A percentile compares a stretch with the other conserved stretches of the same genome.
phyloP scores from a whole-genome alignment of 2,329 filamentous ascomycete genomes.

The Gliomastix tumulicola region DNA sequence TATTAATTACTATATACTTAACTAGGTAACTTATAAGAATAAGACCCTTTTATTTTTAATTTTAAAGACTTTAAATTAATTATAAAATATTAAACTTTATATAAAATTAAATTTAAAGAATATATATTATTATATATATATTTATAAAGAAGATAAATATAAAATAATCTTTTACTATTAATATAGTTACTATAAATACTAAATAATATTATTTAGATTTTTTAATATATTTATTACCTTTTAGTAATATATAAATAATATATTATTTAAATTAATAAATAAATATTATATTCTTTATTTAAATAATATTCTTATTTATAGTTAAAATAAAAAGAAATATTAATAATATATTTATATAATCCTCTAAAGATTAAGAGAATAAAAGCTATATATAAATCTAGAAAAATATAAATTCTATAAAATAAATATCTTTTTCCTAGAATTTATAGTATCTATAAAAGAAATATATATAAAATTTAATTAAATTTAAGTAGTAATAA shows the following conservation, averaged over 20 bases:
- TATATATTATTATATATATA: too few species aligned
- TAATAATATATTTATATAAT: not conserved
- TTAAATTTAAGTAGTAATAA: not conserved
- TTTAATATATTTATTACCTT: not conserved
- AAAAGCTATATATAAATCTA: not conserved
- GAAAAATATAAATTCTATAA: not conserved
- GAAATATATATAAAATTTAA: not conserved
- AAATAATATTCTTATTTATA: not conserved
- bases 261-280: not conserved
- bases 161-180: too few species aligned
- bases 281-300: not conserved
- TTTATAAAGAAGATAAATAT: too few species aligned
- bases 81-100: too few species aligned
- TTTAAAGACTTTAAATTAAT: too few species aligned
- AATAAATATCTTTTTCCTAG: not conserved
- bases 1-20: too few species aligned
- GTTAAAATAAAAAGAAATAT: not conserved
- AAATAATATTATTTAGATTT: too few species aligned
- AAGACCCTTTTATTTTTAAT: too few species aligned
- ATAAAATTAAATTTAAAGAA: too few species aligned
- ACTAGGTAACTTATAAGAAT: too few species aligned
- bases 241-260: not conserved
- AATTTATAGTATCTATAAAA: not conserved
- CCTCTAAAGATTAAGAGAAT: too few species aligned
- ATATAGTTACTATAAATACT: too few species aligned